Percentiles rank a stretch among this genome's conserved stretches.
phyloP scores from a whole-genome alignment of 441 rosid species.

The Populus hybrid region DNA sequence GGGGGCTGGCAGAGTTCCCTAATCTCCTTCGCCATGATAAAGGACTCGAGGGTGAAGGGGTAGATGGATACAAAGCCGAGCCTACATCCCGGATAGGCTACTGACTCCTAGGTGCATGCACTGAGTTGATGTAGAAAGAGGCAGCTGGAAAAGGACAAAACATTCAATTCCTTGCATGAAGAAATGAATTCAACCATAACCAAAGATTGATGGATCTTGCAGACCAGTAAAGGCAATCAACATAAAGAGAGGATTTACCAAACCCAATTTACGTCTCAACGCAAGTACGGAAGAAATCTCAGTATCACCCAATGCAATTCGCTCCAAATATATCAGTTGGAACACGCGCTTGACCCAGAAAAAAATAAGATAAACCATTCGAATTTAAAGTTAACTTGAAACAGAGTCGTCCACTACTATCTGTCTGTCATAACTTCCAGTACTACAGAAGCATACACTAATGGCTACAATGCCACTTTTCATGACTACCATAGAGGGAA shows the following conservation, averaged over 20 bases:
- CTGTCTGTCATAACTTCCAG: not conserved
- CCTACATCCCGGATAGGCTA: not conserved
- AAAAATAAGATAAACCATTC: too few relatives aligned
- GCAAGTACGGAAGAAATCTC: not conserved
- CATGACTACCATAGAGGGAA: not conserved
- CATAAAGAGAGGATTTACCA: not conserved
- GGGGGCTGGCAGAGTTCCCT: not conserved
- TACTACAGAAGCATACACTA: not conserved
- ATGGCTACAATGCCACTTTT: not conserved
- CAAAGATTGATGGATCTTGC: not conserved
- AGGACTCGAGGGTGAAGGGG: not conserved
- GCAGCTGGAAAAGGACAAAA: not conserved
- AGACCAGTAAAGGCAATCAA: not conserved
- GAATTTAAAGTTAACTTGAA: not conserved
- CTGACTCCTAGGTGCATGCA: not conserved
- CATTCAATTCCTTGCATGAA: not conserved
- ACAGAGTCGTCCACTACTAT: not conserved
- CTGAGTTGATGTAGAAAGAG: not conserved
- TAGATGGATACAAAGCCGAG: not conserved
- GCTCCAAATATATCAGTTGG: too few relatives aligned
- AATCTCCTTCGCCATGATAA: not conserved
- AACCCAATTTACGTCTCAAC: not conserved
- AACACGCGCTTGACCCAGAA: too few relatives aligned
- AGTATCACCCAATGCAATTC: too few relatives aligned
- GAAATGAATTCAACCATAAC: not conserved